Base-by-base conservation (phyloP, 306 rosid genomes). In the Inga oerstediana region DNA sequence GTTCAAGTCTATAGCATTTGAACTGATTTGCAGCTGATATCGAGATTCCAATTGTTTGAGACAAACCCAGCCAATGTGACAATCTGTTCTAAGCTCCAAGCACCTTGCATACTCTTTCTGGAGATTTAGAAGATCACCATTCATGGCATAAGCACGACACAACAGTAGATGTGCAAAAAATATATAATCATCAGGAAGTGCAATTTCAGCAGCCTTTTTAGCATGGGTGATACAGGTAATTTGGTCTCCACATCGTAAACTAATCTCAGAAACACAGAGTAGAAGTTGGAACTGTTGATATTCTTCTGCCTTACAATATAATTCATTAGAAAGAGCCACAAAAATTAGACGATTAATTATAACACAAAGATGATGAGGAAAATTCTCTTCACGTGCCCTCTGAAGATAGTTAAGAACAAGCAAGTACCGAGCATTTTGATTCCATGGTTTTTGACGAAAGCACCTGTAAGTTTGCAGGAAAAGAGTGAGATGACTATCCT, bases 371-470 rank as follows among this genome's bases (percentile, higher is more conserved):
- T 93, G 90, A 62, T 49, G 84, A 84, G 99, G 99, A 89, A 91
- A 95, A 84, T 89, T 91, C 87, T 95, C 94, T 90, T 95, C 97
- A 8, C 97, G 96, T 75, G 99, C 99, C 86, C 87, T 92, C 82
- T 95, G 99, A 67, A 91, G 83, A 80, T 82, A 86, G 86, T 91
- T 93, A 76, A 95, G 99, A 79, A 92, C 81, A 88, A 95, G 98
- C 84, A 93, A 85, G 89, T 93, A 93, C 44, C 87, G 90, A 78
- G 89, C 77, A 85, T 88, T 90, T 78, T 86, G 89, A 77, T 90
- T 92, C 98, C 98, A 95, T 62, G 99, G 99, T 75, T 92, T 94
- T 85, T 78, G 93, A 78, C 76, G 98, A 72, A 95, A 87, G 92
- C 85, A 90, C 83, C 98, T 95, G 95, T 85, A 84, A 68, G 80